These are phyloP conservation scores for Fraxinus sp. DNA, from an alignment of 305 asterid species.

Conservation along the genomic window DNA sequence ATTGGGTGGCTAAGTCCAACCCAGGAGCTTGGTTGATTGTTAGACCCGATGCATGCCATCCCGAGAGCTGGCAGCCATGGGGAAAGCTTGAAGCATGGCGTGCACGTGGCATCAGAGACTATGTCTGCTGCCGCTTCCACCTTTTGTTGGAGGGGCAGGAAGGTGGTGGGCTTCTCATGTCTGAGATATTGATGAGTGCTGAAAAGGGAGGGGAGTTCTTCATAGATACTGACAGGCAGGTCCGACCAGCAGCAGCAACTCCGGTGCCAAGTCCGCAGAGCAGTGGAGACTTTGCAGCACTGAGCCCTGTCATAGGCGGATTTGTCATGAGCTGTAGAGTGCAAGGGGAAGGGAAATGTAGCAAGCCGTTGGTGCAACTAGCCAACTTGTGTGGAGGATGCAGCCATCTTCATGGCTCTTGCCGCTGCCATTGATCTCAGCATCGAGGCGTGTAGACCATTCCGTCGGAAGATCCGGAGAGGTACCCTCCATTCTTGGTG, in stretches of 20 bases:
- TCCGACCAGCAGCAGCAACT: constrained; percentile 38
- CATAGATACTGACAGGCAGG: constrained; percentile 74
- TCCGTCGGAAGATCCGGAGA: constrained; percentile 61
- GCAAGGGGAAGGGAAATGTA: constrained; percentile 74
- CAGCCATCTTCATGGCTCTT: constrained; percentile 92
- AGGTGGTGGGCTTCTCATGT: constrained; percentile 68
- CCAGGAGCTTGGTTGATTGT: constrained; percentile 98
- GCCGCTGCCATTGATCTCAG: constrained; percentile 94
- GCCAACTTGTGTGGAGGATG: constrained; percentile 87
- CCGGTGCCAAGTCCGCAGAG: constrained; percentile 77
- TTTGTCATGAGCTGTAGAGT: constrained; percentile 90
- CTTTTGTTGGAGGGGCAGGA: constrained; percentile 68
- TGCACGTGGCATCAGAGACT: constrained; percentile 69
- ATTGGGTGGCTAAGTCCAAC: constrained; percentile 90
- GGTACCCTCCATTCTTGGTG: constrained; percentile 68
- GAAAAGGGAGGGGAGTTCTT: constrained; percentile 88
- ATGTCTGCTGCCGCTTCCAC: constrained; percentile 75
- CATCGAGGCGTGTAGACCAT: constrained; percentile 81
- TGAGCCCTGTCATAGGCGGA: constrained; percentile 65
- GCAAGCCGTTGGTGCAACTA: constrained; percentile 79
- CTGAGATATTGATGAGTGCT: constrained; percentile 62
- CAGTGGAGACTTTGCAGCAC: constrained; percentile 70
- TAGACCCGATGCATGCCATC: constrained; percentile 68
- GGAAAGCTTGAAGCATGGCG: constrained; percentile 99
- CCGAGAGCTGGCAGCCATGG: constrained; percentile 95